phyloP scores from a whole-genome alignment of 116 monocot species.

The Phalaenopsis hybrid region DNA sequence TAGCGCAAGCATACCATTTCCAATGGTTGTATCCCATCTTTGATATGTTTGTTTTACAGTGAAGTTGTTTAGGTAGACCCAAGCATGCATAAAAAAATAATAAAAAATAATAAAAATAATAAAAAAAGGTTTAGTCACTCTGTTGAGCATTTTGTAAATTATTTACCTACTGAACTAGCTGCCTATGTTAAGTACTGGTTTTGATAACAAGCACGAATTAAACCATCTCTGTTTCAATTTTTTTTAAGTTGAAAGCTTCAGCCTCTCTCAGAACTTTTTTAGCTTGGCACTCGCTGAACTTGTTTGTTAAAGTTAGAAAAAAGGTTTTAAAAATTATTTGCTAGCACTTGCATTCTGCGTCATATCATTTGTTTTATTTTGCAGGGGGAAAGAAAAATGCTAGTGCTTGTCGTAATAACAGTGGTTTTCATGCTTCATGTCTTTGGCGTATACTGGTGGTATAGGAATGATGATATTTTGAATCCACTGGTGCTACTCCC shows the following conservation, averaged over 20 bases:
- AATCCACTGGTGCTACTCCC: conserved; percentile 71
- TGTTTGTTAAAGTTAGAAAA: too few species aligned
- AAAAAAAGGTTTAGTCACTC: neutral
- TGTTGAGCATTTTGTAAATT: neutral
- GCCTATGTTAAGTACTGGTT: neutral
- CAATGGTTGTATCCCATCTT: neutral
- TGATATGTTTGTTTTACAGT: neutral
- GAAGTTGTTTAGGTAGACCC: neutral
- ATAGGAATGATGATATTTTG: conserved; percentile 72
- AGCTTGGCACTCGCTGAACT: too few species aligned
- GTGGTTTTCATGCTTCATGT: conserved; percentile 67
- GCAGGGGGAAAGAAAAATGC: conserved; percentile 86
- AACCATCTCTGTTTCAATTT: neutral
- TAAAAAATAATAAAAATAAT: too few species aligned
- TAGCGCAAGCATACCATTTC: neutral
- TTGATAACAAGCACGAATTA: neutral
- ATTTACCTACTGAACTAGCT: neutral
- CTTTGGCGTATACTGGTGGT: conserved; percentile 88
- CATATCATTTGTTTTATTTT: neutral
- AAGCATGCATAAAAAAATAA: neutral
- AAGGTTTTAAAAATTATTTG: neutral
- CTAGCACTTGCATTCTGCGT: neutral
- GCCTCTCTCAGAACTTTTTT: too few species aligned
- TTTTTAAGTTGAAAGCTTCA: neutral
- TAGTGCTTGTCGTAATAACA: conserved; percentile 50